Base-by-base conservation (phyloP, 805 yeast species). In the Kodamaea nitidulidarum region DNA sequence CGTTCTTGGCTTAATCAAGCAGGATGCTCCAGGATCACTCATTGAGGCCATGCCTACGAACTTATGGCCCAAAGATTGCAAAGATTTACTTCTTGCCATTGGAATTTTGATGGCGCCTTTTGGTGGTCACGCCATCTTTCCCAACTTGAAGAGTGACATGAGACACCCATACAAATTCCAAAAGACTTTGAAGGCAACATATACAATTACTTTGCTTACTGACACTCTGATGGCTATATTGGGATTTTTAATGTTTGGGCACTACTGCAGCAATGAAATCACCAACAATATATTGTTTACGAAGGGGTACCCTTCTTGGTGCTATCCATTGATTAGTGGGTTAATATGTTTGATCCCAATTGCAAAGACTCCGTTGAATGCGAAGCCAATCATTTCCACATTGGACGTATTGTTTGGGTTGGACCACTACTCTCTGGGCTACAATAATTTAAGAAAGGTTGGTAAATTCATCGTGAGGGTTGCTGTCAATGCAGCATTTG, bases 101-200 rank as follows among this genome's bases (percentile, higher is more conserved):
- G 86, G 86, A 9, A 79, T 81, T 38, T 71, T 80, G 44, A 71
- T 81, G 71, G 83, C 90, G 3, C 90, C 91, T 1, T 85, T 84
- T 68, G 88, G 93, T 4, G 91, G 93, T 0, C 93, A 85, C 60
- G 87, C 93, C 4, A 76, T 85, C 17, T 85, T 84, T 52, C 93
- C 93, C 2, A 84, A 84, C 48, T 67, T 84, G 38, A 80, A 78
- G 55, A 71, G 79, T 25, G 95, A 84, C 57, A 80, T 84, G 84
- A 70, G 84, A 39, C 83, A 78, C 47, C 90, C 91, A 3, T 47
- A 63, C 18, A 79, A 81, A 51, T 84, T 76, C 55, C 48, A 56
- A n/a, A 54, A 56, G 15, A 71, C 81, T 42, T 66, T 81, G 38
- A 67, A 72, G 27, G 56, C 75, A 11, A 76, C 86, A 0, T 84